These are phyloP conservation scores for Arthonia radiata DNA, from an alignment of 495 filamentous ascomycete species.

Conservation along the genomic window DNA sequence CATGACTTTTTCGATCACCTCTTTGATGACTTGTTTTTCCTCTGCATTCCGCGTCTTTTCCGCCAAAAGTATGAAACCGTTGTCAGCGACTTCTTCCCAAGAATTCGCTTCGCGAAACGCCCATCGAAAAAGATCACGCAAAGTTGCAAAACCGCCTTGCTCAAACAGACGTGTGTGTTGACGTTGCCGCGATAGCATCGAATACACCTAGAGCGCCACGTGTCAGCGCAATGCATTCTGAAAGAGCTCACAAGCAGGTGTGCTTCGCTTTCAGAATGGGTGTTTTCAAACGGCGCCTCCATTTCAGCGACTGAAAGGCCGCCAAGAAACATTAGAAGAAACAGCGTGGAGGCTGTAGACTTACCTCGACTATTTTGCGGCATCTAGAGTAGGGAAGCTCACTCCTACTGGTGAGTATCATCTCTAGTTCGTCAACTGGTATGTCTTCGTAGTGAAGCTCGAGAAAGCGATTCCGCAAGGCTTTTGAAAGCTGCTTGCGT, in stretches of 20 bases:
- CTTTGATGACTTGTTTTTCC: constrained; percentile 61
- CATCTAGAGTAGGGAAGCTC: constrained; percentile 82
- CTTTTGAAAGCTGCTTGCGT: constrained; percentile 72
- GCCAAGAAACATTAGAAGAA: too few species aligned
- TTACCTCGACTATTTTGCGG: constrained; percentile 61
- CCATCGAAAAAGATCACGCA: constrained; percentile 94
- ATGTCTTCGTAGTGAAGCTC: constrained; percentile 98
- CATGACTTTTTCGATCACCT: constrained; percentile 80
- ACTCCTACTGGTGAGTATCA: constrained; percentile 67
- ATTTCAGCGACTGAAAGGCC: too few species aligned
- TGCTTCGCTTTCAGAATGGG: too few species aligned
- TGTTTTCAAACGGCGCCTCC: too few species aligned
- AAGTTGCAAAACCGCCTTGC: constrained; percentile 90
- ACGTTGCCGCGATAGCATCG: constrained; percentile 64
- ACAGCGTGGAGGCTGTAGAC: too few species aligned
- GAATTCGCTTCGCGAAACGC: constrained; percentile 67
- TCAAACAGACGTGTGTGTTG: constrained; percentile 83
- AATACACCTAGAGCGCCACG: too few species aligned
- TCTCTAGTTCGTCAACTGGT: constrained; percentile 81
- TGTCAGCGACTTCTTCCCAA: constrained; percentile 64
- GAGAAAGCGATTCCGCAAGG: constrained; percentile 89
- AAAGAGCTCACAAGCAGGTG: too few species aligned
- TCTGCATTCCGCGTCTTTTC: constrained; percentile 83
- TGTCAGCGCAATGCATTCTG: too few species aligned
- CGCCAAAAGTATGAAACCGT: constrained; percentile 87